Percentiles rank a stretch among this genome's conserved stretches.
phyloP scores from a whole-genome alignment of 805 yeast genomes.

The Barnettozyma botsteinii region DNA sequence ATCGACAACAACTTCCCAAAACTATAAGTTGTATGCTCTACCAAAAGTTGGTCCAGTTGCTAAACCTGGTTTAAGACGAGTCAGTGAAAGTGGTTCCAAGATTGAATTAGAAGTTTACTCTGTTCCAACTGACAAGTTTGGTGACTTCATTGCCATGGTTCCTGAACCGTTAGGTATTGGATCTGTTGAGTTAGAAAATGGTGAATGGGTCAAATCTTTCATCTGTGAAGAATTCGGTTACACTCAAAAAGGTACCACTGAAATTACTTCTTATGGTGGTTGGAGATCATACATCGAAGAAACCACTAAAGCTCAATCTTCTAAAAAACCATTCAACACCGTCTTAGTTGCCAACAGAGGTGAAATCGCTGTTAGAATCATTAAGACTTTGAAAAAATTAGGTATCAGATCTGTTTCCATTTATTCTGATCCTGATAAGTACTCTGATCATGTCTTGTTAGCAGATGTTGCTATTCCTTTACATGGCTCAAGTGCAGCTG shows the following conservation, averaged over 20 bases:
- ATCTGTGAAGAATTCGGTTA: slow-evolving; percentile 93
- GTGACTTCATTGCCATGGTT: slow-evolving; percentile 78
- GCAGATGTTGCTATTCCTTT: slow-evolving; percentile 82
- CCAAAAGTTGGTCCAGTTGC: slow-evolving; percentile 76
- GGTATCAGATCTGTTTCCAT: slow-evolving; percentile 79
- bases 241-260: slow-evolving; percentile 60
- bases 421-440: slow-evolving; percentile 85
- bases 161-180: slow-evolving; percentile 97
- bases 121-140: slow-evolving; percentile 72
- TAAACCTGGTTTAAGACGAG: slow-evolving; percentile 84
- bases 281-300: slow-evolving; percentile 63
- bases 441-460: slow-evolving; percentile 75
- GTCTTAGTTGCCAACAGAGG: slow-evolving; percentile 97
- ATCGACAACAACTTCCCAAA: slow-evolving; percentile 61
- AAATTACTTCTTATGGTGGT: slow-evolving; percentile 84
- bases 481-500: slow-evolving; percentile 80
- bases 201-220: slow-evolving; percentile 85
- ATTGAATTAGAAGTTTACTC: slow-evolving; percentile 81
- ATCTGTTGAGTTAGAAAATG: slow-evolving; percentile 73
- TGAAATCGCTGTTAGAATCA: slow-evolving; percentile 94
- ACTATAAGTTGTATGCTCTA: slow-evolving; percentile 75
- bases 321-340: slow-evolving; percentile 58
- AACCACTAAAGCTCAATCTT: slow-evolving; percentile 26
- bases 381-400: slow-evolving; percentile 77
- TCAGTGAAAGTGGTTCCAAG: slow-evolving; percentile 40